A percentile compares a stretch with the other conserved stretches of the same genome.
Evolutionary conservation across 2,329 filamentous ascomycete genomes (phyloP).

Genomic region (Pezizomycotina sp.): DNA sequence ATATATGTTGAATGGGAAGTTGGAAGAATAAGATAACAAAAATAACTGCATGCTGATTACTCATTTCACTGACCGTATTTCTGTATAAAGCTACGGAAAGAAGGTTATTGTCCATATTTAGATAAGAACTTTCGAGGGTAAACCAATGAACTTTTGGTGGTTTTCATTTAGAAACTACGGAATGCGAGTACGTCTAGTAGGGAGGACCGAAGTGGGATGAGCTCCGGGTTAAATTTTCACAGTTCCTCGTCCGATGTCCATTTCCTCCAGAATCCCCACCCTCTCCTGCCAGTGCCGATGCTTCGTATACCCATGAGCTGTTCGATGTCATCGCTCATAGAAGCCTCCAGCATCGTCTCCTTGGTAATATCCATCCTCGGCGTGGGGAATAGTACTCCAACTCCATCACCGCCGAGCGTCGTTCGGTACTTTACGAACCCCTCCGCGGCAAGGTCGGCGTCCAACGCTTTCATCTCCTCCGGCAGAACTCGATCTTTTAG

Average conservation of each 20-base stretch:
- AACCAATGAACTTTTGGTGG: too few relatives aligned
- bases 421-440: slow-evolving; percentile 77
- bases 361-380: slow-evolving; percentile 86
- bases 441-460: slow-evolving; percentile 48
- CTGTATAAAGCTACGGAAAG: too few relatives aligned
- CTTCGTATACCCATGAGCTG: slow-evolving; percentile 65
- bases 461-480: slow-evolving; percentile 38
- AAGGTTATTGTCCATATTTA: too few relatives aligned
- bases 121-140: too few relatives aligned
- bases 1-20: too few relatives aligned
- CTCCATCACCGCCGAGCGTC: slow-evolving; percentile 79
- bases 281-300: slow-evolving; percentile 50
- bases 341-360: slow-evolving; percentile 69
- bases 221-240: too few relatives aligned
- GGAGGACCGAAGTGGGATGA: too few relatives aligned
- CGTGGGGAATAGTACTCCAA: slow-evolving; percentile 86
- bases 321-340: slow-evolving; percentile 74
- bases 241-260: slow-evolving; percentile 27
- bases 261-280: slow-evolving; percentile 72
- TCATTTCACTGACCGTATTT: too few relatives aligned
- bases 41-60: too few relatives aligned
- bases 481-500: slow-evolving; percentile 36
- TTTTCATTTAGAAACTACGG: too few relatives aligned
- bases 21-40: too few relatives aligned
- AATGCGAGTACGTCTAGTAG: too few relatives aligned